These are phyloP conservation scores for Lophiotrema nucula DNA, from an alignment of 495 filamentous ascomycete genomes.

Conservation along the genomic window DNA sequence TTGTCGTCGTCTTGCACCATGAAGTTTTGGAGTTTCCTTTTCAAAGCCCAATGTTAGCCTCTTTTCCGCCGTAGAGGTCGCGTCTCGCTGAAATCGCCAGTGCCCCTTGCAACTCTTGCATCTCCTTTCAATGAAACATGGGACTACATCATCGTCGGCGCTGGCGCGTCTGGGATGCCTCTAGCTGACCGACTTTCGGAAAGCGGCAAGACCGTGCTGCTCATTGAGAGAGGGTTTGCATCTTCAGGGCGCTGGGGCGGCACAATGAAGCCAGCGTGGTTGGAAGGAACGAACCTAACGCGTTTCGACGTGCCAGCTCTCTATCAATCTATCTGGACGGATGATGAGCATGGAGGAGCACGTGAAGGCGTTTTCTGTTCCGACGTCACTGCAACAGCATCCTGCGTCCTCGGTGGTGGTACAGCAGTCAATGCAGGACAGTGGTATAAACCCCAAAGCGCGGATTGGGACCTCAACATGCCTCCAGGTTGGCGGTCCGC, in stretches of 20 bases:
- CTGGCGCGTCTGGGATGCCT: conserved; percentile 3
- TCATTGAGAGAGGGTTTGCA: conserved; percentile 6
- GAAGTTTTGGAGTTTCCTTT: neutral
- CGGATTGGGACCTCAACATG: conserved; percentile 2
- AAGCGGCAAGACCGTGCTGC: neutral
- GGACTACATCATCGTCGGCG: conserved; percentile 11
- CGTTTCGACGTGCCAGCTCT: neutral
- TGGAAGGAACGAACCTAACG: conserved; percentile 6
- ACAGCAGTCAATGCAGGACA: conserved; percentile 7
- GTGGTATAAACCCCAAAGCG: neutral
- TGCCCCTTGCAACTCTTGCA: neutral
- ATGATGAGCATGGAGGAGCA: neutral
- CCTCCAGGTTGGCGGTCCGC: neutral
- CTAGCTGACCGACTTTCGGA: conserved; percentile 8
- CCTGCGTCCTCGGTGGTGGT: conserved; percentile 9
- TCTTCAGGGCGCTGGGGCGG: conserved; percentile 1
- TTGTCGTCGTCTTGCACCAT: neutral
- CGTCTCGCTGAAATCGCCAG: neutral
- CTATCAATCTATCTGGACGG: neutral
- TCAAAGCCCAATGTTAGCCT: neutral
- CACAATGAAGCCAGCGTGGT: neutral
- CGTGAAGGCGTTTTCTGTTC: neutral
- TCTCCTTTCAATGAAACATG: conserved; percentile 1
- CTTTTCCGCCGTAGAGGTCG: too few relatives aligned
- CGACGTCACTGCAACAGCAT: neutral